Percentiles rank a stretch among this genome's conserved stretches.
Conservation (phyloP, 164 flowering plant genomes). For the Cinnamomum micranthum region DNA sequence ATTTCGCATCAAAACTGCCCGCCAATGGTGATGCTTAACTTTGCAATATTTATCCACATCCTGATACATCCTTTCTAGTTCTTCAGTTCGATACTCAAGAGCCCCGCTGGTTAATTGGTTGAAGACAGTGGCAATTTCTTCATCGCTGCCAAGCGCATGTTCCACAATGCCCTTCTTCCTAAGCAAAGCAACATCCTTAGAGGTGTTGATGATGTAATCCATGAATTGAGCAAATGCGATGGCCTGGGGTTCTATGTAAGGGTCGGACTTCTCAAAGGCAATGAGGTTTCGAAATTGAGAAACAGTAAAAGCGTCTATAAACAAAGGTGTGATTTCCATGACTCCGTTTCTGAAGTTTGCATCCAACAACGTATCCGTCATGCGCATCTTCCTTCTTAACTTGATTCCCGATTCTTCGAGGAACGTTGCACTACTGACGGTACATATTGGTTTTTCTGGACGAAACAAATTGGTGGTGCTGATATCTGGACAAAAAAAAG, state of each 20-base stretch:
- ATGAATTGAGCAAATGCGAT: not conserved
- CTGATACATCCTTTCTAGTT: not conserved
- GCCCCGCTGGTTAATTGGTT: constrained; percentile 3
- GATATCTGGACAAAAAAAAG: no score
- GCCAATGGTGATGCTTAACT: not conserved
- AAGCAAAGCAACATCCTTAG: not conserved
- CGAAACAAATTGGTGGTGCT: not conserved
- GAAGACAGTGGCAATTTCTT: no score
- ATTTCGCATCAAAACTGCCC: constrained; percentile 5
- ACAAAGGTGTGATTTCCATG: constrained; percentile 25
- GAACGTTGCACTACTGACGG: not conserved
- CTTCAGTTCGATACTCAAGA: not conserved
- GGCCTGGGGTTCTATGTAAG: no score
- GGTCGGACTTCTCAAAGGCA: no score
- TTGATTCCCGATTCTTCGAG: not conserved
- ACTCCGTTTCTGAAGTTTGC: constrained; percentile 24
- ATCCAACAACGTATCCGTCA: constrained; percentile 18
- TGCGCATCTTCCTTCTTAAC: not conserved
- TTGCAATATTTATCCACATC: constrained; percentile 2
- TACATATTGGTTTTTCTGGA: not conserved
- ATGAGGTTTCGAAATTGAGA: constrained; percentile 24
- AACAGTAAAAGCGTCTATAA: constrained; percentile 12
- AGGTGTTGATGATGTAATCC: not conserved
- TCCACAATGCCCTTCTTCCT: not conserved
- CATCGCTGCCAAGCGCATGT: constrained; percentile 1